Evolutionary conservation across 352 stramenopile species (phyloP), one percentile per base, ranked within the genome.

Genomic region (Phytopythium chamaehyphon): DNA sequence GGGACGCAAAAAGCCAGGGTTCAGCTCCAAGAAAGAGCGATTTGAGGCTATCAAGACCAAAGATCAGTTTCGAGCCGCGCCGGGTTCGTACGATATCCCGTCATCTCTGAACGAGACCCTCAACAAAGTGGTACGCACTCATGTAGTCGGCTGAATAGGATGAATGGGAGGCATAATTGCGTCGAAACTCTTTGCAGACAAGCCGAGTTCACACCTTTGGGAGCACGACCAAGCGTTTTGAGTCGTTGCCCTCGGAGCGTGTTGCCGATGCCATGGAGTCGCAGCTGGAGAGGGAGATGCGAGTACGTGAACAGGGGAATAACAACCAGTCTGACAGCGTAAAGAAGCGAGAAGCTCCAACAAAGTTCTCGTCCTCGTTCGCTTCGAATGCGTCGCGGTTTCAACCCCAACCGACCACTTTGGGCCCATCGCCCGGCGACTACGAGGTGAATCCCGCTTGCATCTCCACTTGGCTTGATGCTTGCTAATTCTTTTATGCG

Each of bases 141-240:
- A 3, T 44, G 11, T 15, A 11, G 4, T 6, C 10, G 40, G 18
- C 14, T 33, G 6, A 6, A 18, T 2, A n/a, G 0, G 14, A 4
- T 22, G 14, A 8, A 16, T n/a, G n/a, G n/a, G n/a, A n/a, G n/a
- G n/a, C n/a, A n/a, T n/a, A n/a, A n/a, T n/a, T n/a, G n/a, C n/a
- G n/a, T n/a, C n/a, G n/a, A n/a, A n/a, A n/a, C n/a, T n/a, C 24
- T 9, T 40, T 55, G 1, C 50, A 91, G 81, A 74, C 65, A 26
- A 88, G 81, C 53, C 69, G 77, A 15, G 72, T 88, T 12, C 70
- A 71, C 23, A 84, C 78, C 14, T 89, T 91, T 40, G 81, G 81
- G 4, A 86, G 71, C 28, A 91, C 81, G 4, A 80, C 76, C n/a
- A 87, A 82, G 49, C 73, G 81, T 7, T 91, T 91, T 55, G 81